phyloP scores from a whole-genome alignment of 2,329 filamentous ascomycete species.

The Arthrobotrys musiformis region DNA sequence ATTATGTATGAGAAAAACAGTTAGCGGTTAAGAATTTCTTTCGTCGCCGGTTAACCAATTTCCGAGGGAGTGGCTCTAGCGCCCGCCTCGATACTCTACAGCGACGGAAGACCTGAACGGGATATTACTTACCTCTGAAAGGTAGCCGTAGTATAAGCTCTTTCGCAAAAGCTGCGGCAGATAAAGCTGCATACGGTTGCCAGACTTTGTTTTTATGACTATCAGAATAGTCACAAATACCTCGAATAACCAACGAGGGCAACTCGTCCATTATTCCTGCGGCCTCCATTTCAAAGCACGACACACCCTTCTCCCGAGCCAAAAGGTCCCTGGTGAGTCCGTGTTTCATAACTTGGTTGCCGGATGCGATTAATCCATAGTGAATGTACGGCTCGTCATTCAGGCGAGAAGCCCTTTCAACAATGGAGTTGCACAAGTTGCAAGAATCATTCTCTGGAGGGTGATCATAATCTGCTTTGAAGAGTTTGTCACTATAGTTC shows the following conservation, averaged over 20 bases:
- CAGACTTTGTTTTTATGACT: constrained; percentile 29
- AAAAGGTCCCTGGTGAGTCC: constrained; percentile 41
- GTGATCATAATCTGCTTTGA: constrained; percentile 10
- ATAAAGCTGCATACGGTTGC: constrained; percentile 20
- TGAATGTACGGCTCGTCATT: neutral
- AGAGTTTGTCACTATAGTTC: neutral
- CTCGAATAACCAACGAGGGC: constrained; percentile 28
- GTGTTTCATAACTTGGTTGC: constrained; percentile 50
- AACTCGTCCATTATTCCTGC: constrained; percentile 56
- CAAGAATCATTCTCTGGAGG: neutral
- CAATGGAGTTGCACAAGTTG: neutral
- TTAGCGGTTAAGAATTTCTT: too few relatives aligned
- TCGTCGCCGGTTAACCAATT: too few relatives aligned
- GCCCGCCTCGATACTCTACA: neutral
- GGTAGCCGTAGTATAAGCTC: constrained; percentile 6
- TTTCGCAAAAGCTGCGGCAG: constrained; percentile 30
- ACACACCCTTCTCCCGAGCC: constrained; percentile 7
- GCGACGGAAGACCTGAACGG: neutral
- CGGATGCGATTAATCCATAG: constrained; percentile 32
- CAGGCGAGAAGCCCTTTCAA: neutral
- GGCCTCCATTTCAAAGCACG: constrained; percentile 62
- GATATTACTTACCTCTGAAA: neutral
- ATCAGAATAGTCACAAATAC: constrained; percentile 39
- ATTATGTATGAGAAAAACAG: neutral
- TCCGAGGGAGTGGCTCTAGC: too few relatives aligned